Base-by-base conservation (phyloP, 768 basidiomycete genomes). In the Erythrobasidium yunnanense region DNA sequence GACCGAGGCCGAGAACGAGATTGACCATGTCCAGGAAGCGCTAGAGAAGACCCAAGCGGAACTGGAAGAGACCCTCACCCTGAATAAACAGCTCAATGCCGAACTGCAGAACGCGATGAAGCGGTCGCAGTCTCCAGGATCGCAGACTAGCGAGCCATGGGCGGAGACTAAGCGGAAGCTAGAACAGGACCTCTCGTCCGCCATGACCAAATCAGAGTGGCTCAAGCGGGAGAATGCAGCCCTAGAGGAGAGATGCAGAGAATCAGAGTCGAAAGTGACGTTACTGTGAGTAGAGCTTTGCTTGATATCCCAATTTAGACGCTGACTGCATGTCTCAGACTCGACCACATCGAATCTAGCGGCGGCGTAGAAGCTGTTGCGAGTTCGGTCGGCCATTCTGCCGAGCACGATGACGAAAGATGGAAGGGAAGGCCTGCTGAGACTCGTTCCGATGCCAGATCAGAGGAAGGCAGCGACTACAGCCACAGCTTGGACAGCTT, bases 161-260 rank as follows among this genome's bases (percentile, higher is more conserved):
- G 25, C 54, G 8, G 54, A 55, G 54, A 34, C 54, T n/a, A 34
- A 34, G 20, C 54, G 23, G 18, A 60, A 57, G 55, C 46, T 71
- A 17, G 69, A 70, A 34, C n/a, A 58, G 20, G 72, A 74, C 23
- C 66, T 70, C 20, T 46, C 68, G 23, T 62, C 66, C 7, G 70
- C 69, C 1, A 47, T 63, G 34, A 71, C 68, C 65, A 70, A 71
- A 27, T 50, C 88, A 35, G 89, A 92, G 77, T 86, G 85, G 75
- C 82, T 95, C 68, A 85, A 84, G 75, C 82, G 80, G 75, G 88
- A 93, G 74, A 91, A 90, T 75, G 80, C 82, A 18, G 81, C 78
- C 2, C 70, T 73, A 34, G 70, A 71, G 42, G 42, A 69, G 23
- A 67, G 70, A 1, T 71, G 69, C 29, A 15, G 52, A 18, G n/a